Conservation (phyloP, 345 rosid genomes). For the Dipteronia dyeriana region DNA sequence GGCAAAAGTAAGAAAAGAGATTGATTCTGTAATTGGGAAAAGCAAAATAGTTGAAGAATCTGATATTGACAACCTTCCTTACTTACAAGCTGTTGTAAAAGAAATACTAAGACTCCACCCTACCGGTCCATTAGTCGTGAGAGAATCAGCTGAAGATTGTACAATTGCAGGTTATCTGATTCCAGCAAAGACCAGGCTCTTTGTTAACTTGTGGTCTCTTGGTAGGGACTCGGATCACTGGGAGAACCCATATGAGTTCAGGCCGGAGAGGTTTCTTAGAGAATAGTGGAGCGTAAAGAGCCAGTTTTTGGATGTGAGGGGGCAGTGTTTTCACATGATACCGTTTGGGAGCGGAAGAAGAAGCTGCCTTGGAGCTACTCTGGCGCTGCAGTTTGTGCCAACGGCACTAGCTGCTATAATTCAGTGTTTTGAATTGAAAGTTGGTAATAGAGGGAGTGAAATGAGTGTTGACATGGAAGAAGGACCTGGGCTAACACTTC, state of each 20-base stretch:
- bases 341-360: conserved; percentile 64
- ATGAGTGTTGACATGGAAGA: conserved; percentile 55
- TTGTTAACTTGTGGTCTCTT: conserved; percentile 56
- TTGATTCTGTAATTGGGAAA: conserved; percentile 55
- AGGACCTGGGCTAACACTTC: conserved; percentile 50
- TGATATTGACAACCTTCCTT: conserved; percentile 57
- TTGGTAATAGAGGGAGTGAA: conserved; percentile 33
- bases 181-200: conserved; percentile 53
- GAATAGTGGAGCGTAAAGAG: conserved; percentile 33
- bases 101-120: conserved; percentile 81
- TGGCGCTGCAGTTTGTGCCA: conserved; percentile 28
- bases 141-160: conserved; percentile 51
- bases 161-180: conserved; percentile 40
- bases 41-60: conserved; percentile 55
- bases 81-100: conserved; percentile 60
- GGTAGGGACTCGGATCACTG: conserved; percentile 54
- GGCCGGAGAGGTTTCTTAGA: conserved; percentile 61
- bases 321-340: conserved; percentile 41
- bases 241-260: conserved; percentile 56
- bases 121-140: conserved; percentile 49
- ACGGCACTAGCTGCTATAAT: conserved; percentile 26
- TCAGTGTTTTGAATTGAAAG: conserved; percentile 30
- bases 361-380: conserved; percentile 44
- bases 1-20: conserved; percentile 58
- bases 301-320: conserved; percentile 42